These are phyloP conservation scores for Torulaspora delbrueckii DNA, from an alignment of 805 yeast species.

Conservation along the genomic window DNA sequence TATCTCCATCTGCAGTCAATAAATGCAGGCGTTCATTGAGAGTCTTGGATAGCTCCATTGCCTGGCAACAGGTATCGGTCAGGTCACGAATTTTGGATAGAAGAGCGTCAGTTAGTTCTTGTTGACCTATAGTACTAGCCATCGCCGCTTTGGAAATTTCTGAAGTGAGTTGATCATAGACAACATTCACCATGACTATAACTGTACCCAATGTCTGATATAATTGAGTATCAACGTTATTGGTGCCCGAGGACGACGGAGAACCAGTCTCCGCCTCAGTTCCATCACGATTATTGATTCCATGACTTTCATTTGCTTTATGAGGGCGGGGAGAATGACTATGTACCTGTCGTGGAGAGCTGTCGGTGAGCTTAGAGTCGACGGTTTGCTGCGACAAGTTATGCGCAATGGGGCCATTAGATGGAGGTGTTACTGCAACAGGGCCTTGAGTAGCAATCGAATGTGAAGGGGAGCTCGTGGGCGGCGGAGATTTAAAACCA, in stretches of 20 bases:
- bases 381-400: slow-evolving; percentile 6
- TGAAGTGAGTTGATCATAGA: slow-evolving; percentile 64
- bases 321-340: slow-evolving; percentile 16
- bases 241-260: slow-evolving; percentile 32
- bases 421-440: slow-evolving; percentile 9
- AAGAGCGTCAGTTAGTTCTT: slow-evolving; percentile 32
- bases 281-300: slow-evolving; percentile 7
- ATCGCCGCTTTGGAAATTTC: slow-evolving; percentile 64
- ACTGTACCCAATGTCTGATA: slow-evolving; percentile 62
- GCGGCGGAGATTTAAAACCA: slow-evolving; percentile 7
- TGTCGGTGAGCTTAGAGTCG: slow-evolving; percentile 11
- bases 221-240: slow-evolving; percentile 61
- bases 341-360: slow-evolving; percentile 16
- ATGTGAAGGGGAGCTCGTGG: slow-evolving; percentile 10
- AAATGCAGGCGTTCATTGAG: slow-evolving; percentile 53
- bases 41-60: slow-evolving; percentile 76
- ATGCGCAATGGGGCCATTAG: slow-evolving; percentile 9
- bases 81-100: slow-evolving; percentile 70
- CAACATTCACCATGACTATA: slow-evolving; percentile 66
- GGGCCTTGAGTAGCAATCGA: slow-evolving; percentile 4
- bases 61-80: slow-evolving; percentile 67
- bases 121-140: slow-evolving; percentile 42
- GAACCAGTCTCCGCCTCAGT: slow-evolving; percentile 22
- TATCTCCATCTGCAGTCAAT: slow-evolving; percentile 31
- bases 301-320: slow-evolving; percentile 9